Conservation (phyloP, 495 filamentous ascomycete genomes). For the Endocarpon pusillum region DNA sequence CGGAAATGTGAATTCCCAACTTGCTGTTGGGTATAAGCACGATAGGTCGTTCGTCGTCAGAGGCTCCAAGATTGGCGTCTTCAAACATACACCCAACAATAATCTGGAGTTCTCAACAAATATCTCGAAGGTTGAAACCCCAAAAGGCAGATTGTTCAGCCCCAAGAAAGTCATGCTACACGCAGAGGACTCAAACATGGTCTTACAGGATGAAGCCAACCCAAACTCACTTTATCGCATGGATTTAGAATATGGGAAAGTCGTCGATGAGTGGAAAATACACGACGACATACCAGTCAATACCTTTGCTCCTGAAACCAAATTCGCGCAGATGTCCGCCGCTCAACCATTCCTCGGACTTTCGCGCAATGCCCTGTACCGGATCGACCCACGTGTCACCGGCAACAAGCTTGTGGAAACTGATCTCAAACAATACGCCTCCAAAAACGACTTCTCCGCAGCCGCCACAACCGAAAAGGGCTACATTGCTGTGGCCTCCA, state of each 20-base stretch:
- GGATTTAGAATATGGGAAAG: slow-evolving; percentile 95
- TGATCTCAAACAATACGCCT: slow-evolving; percentile 83
- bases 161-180: slow-evolving; percentile 98
- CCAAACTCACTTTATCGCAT: slow-evolving; percentile 92
- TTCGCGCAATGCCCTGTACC: slow-evolving; percentile 80
- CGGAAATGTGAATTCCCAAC: slow-evolving; percentile 77
- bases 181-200: slow-evolving; percentile 79
- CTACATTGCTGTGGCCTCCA: slow-evolving; percentile 88
- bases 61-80: slow-evolving; percentile 94
- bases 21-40: slow-evolving; percentile 97
- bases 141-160: slow-evolving; percentile 72
- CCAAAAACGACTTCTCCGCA: slow-evolving; percentile 93
- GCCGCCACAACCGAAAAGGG: slow-evolving; percentile 89
- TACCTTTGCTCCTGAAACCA: slow-evolving; percentile 82
- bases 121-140: slow-evolving; percentile 88
- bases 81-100: slow-evolving; percentile 89
- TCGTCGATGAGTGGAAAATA: slow-evolving; percentile 99
- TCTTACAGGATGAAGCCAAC: slow-evolving; percentile 69
- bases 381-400: slow-evolving; percentile 77
- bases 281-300: slow-evolving; percentile 90
- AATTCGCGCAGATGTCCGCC: slow-evolving; percentile 94
- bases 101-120: slow-evolving; percentile 93
- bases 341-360: slow-evolving; percentile 91
- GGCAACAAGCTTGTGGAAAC: slow-evolving; percentile 87
- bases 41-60: slow-evolving; percentile 94